These are phyloP conservation scores for Euryodendron excelsum DNA, from an alignment of 148 eudicot species.

Conservation along the genomic window DNA sequence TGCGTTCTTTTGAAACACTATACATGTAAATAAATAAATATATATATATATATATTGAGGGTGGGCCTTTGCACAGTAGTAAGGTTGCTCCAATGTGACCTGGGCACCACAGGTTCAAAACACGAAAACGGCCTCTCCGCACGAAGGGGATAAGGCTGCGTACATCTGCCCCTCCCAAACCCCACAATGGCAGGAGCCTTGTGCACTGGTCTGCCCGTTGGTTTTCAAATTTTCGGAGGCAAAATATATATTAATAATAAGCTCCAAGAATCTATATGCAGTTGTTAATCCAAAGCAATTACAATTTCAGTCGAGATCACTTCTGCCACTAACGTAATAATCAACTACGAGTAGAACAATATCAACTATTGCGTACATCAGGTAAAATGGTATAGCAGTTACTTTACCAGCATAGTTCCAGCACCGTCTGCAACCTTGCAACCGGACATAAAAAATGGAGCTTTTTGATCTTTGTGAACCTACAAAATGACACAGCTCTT, in stretches of 20 bases:
- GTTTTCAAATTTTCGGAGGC: not conserved
- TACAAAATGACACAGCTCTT: conserved; percentile 26
- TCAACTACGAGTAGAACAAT: not conserved
- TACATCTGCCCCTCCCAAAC: too few species aligned
- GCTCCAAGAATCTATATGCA: not conserved
- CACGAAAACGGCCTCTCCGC: too few species aligned
- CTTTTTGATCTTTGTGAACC: conserved; percentile 68
- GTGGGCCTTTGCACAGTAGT: too few species aligned
- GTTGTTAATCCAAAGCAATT: not conserved
- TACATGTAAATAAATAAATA: not conserved
- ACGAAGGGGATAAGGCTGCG: not conserved
- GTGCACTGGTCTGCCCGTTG: not conserved
- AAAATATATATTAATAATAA: not conserved
- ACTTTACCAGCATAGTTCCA: conserved; percentile 83
- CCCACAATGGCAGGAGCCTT: too few species aligned
- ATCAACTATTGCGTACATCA: not conserved
- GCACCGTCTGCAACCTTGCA: conserved; percentile 97
- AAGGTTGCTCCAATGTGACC: too few species aligned
- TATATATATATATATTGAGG: not conserved
- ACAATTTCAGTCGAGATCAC: not conserved
- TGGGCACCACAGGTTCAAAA: too few species aligned
- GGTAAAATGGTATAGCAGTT: not conserved
- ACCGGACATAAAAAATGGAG: conserved; percentile 83
- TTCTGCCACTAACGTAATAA: not conserved
- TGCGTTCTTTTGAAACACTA: not conserved